Conservation (phyloP, 2,329 filamentous ascomycete species). For the Aureobasidium sp. region DNA sequence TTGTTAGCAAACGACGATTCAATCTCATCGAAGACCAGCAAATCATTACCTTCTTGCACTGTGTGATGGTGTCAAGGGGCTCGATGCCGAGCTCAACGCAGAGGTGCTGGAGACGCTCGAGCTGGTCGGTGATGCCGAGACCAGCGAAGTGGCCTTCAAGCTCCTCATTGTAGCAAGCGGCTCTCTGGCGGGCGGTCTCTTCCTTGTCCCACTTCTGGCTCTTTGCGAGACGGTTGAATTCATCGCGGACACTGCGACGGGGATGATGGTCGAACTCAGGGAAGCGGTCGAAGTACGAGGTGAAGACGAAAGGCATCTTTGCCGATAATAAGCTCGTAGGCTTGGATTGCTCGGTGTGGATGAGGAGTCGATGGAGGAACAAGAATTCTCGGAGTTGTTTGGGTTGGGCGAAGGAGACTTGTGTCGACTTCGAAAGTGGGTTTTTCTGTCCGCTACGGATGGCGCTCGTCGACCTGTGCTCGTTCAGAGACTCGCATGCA, state of each 20-base stretch:
- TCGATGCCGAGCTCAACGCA: constrained; percentile 14
- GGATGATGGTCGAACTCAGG: neutral
- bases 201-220: neutral
- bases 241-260: neutral
- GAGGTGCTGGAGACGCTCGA: constrained; percentile 14
- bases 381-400: neutral
- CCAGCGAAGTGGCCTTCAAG: neutral
- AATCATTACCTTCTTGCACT: constrained; percentile 17
- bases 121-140: neutral
- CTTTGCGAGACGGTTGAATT: neutral
- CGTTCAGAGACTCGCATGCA: neutral
- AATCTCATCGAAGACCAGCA: neutral
- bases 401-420: neutral
- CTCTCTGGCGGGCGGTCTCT: neutral
- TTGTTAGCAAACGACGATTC: neutral
- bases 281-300: neutral
- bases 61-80: neutral
- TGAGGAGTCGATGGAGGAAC: neutral
- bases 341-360: no score
- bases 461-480: neutral
- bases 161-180: neutral
- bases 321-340: neutral
- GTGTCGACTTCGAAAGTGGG: no score
- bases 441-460: no score
- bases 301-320: neutral